A percentile compares a stretch with the other conserved stretches of the same genome.
phyloP scores from a whole-genome alignment of 2,329 filamentous ascomycete species.

The Westerdykella ornata region DNA sequence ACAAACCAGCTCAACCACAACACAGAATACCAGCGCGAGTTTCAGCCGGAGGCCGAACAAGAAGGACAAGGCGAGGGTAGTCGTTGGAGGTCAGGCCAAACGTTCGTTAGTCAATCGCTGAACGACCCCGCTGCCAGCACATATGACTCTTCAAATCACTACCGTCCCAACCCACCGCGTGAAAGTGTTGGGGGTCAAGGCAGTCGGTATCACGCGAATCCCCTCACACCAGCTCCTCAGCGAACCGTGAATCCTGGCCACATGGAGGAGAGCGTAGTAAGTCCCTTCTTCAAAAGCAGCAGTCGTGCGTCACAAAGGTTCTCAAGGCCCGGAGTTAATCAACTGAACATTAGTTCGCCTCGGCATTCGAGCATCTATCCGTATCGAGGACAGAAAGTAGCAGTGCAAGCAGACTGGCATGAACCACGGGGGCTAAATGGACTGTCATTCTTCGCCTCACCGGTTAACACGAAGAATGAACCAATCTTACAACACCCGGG shows the following conservation, averaged over 20 bases:
- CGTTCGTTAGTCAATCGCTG: slow-evolving; percentile 16
- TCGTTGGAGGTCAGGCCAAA: slow-evolving; percentile 12
- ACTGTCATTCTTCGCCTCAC: slow-evolving; percentile 33
- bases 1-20: not conserved
- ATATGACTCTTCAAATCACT: slow-evolving; percentile 3
- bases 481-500: slow-evolving; percentile 2
- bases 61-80: no score
- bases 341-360: slow-evolving; percentile 23
- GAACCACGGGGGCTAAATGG: slow-evolving; percentile 28
- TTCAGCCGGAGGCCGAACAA: not conserved
- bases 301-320: slow-evolving; percentile 10
- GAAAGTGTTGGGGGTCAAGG: slow-evolving; percentile 5
- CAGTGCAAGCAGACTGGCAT: slow-evolving; percentile 10
- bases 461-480: slow-evolving; percentile 17
- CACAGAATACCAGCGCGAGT: slow-evolving; percentile 3
- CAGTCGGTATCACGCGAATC: slow-evolving; percentile 1
- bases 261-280: slow-evolving; percentile 31
- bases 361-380: slow-evolving; percentile 23
- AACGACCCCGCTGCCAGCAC: slow-evolving; percentile 4
- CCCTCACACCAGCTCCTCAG: slow-evolving; percentile 11
- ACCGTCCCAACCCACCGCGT: slow-evolving; percentile 5
- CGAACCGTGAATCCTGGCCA: slow-evolving; percentile 9
- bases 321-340: slow-evolving; percentile 15
- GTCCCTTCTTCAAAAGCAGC: slow-evolving; percentile 35
- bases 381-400: slow-evolving; percentile 15